Base-by-base conservation (phyloP, 306 rosid genomes). In the Cicer pinnatifidum region DNA sequence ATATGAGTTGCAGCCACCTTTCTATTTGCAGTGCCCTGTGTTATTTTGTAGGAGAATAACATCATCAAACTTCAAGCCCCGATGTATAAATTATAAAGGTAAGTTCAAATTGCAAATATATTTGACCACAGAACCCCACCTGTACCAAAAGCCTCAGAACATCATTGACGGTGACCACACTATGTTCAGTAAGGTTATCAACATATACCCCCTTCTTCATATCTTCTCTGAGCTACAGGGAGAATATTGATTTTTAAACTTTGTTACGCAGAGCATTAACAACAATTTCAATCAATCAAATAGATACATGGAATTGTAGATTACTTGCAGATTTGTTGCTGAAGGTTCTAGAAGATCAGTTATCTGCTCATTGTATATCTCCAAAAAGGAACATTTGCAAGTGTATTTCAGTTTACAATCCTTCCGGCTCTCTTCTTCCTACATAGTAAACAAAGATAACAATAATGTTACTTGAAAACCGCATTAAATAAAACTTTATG, bases 261-360 rank as follows among this genome's bases (percentile, higher is more conserved):
- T 37, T 8, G 41, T 16, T 33, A 17, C 23, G 45, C 35, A 13
- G 15, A 80, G 69, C 48, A 56, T 46, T 59, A 54, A 69, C 23
- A 67, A 23, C 73, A 48, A 75, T 54, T 43, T 37, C 70, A 67
- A 78, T 80, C 77, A 69, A 28, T 28, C 35, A 73, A 65, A 59
- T 16, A 56, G 64, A 75, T 74, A 45, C 20, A 19, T 11, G 69
- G 46, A 82, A 11, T 73, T 43, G 45, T 59, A 68, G 51, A 82
- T 84, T 88, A 93, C 98, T 82, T 88, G 98, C 76, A 94, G 89
- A 83, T 91, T 94, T 41, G 89, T 86, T 56, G 97, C 87, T 23
- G 98, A 89, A 75, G 98, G 94, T 86, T 89, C 97, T 75, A 94
- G 81, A 72, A 94, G 98, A 84, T 93, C 98, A 39, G 97, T 85